These are phyloP conservation scores for Babesia ovis DNA, from an alignment of 169 alveolate species.

Conservation along the genomic window DNA sequence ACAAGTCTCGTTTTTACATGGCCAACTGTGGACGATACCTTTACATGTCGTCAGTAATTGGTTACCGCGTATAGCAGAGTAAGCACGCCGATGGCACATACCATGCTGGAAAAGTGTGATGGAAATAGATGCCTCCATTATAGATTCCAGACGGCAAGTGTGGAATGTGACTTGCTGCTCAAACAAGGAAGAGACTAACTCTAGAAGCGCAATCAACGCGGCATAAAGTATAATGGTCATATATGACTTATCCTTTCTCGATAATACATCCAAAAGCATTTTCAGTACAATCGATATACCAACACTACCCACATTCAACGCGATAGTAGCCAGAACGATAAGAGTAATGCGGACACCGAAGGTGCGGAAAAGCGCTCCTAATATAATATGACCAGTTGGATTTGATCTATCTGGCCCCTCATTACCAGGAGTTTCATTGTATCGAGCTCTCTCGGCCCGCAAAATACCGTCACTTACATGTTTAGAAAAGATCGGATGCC, in stretches of 20 bases:
- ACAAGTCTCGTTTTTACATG: slow-evolving; percentile 35
- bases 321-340: slow-evolving; percentile 25
- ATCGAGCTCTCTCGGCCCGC: slow-evolving; percentile 6
- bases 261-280: neutral
- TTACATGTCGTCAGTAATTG: neutral
- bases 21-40: slow-evolving; percentile 42
- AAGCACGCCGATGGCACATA: slow-evolving; percentile 47
- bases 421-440: neutral
- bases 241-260: neutral
- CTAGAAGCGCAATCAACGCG: slow-evolving; percentile 6
- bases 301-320: slow-evolving; percentile 15
- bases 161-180: slow-evolving; percentile 48
- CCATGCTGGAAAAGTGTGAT: slow-evolving; percentile 64
- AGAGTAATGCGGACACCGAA: slow-evolving; percentile 30
- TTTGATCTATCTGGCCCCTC: neutral
- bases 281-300: slow-evolving; percentile 34
- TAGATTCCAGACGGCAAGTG: slow-evolving; percentile 23
- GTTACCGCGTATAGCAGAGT: neutral
- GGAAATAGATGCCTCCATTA: slow-evolving; percentile 43
- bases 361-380: slow-evolving; percentile 38
- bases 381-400: slow-evolving; percentile 16
- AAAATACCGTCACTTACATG: slow-evolving; percentile 53
- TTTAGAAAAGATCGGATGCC: slow-evolving; percentile 56
- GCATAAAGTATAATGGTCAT: neutral
- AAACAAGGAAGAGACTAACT: slow-evolving; percentile 17